phyloP scores from a whole-genome alignment of 2,329 filamentous ascomycete species.

The Aspergillus ibericus region DNA sequence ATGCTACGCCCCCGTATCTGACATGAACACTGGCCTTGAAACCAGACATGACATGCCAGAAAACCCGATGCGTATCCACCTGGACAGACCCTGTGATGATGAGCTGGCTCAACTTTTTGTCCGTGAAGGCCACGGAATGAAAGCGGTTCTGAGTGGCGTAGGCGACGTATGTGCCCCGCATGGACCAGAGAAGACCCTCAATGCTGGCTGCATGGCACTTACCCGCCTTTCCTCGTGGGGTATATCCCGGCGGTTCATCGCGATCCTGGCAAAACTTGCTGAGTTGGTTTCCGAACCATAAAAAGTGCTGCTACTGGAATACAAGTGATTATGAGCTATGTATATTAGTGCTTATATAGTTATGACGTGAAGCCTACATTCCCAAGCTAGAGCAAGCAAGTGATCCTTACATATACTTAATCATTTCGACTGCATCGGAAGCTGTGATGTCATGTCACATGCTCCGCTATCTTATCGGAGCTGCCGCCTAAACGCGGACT shows the following conservation, averaged over 20 bases:
- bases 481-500: constrained; percentile 26
- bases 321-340: not conserved
- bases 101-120: constrained; percentile 60
- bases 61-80: constrained; percentile 49
- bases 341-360: not conserved
- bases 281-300: constrained; percentile 19
- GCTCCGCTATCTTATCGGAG: constrained; percentile 27
- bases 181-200: constrained; percentile 41
- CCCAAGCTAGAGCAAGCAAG: not conserved
- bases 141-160: constrained; percentile 53
- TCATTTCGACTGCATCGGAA: not conserved
- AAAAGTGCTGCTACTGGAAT: not conserved
- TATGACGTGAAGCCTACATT: not conserved
- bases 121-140: constrained; percentile 51
- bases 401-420: not conserved
- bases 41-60: constrained; percentile 18
- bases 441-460: constrained; percentile 27
- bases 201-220: constrained; percentile 42
- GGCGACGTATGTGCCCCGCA: constrained; percentile 49
- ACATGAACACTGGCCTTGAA: constrained; percentile 22
- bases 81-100: constrained; percentile 59
- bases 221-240: constrained; percentile 37
- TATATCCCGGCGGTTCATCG: constrained; percentile 33
- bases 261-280: constrained; percentile 35
- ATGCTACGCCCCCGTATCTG: constrained; percentile 31